Percentiles rank a stretch among this genome's conserved stretches.
phyloP scores from a whole-genome alignment of 2,329 filamentous ascomycete species.

The Fusarium citri region DNA sequence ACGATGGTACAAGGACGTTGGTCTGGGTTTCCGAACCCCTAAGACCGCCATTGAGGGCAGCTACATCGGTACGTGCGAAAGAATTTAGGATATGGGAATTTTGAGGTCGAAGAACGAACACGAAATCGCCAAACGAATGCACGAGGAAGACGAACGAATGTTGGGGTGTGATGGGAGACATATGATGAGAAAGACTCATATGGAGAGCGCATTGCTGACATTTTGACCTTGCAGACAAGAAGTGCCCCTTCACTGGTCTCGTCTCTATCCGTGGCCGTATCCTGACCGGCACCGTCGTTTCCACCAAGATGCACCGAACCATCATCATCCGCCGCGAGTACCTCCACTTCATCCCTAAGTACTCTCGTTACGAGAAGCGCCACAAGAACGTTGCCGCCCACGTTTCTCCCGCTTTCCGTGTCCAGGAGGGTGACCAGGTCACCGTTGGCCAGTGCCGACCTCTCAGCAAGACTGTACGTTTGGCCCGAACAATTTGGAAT shows the following conservation, averaged over 20 bases:
- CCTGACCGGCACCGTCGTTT: conserved; percentile 98
- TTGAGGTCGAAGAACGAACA: conserved; percentile 6
- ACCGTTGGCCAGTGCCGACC: conserved; percentile 99
- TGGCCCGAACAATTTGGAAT: conserved; percentile 9
- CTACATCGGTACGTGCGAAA: conserved; percentile 90
- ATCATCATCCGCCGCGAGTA: conserved; percentile 99
- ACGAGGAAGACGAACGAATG: background rate
- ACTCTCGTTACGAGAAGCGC: conserved; percentile 99
- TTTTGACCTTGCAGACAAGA: conserved; percentile 82
- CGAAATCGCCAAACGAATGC: background rate
- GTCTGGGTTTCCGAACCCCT: conserved; percentile 98
- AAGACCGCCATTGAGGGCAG: conserved; percentile 98
- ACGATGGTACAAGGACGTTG: conserved; percentile 99
- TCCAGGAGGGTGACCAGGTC: conserved; percentile 99
- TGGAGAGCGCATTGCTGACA: conserved; percentile 42
- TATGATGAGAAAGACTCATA: background rate
- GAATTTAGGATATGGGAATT: conserved; percentile 17
- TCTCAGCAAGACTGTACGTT: conserved; percentile 98
- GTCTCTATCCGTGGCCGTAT: conserved; percentile 99
- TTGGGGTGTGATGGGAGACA: background rate
- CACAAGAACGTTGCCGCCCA: conserved; percentile 99
- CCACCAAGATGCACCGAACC: conserved; percentile 99
- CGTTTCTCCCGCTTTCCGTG: conserved; percentile 99
- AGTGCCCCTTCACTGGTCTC: conserved; percentile 99
- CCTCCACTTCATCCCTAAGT: conserved; percentile 99